Evolutionary conservation across 2,329 filamentous ascomycete genomes (phyloP), one percentile per base, ranked within the genome.

Genomic region (Pseudodiploospora longispora): DNA sequence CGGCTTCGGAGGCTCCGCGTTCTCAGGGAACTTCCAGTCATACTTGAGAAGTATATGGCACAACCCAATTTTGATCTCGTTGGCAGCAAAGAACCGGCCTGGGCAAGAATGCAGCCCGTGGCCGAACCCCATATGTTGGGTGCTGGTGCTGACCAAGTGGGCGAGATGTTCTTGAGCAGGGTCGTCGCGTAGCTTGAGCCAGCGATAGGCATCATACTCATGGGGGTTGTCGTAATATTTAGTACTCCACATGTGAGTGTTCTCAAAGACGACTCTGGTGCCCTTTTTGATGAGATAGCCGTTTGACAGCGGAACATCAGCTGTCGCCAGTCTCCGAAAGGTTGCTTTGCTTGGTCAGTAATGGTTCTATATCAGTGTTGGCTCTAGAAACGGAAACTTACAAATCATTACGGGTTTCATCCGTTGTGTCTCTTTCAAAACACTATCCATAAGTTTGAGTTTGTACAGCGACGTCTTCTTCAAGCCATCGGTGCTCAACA

Each of bases 101-200:
- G 65, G 65, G 45, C 65, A 68, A 2, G 65, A 59, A 44, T 65
- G 61, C 27, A 51, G 51, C 5, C 66, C 65, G 43, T 66, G 55
- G 2, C 66, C 65, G 41, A 67, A 69, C 7, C 48, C 52, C 7
- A 62, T 40, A 6, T 50, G 51, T 7, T 63, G 54, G 2, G 53
- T 46, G 4, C 47, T 54, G 4, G 58, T 59, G 10, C 54, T 57
- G 2, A 61, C 60, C 27, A 59, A 62, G 38, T 63, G 59, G 12
- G 54, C 50, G 3, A 52, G 27, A 19, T 46, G 33, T 10, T 48
- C 38, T 36, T 38, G 40, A 9, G 12, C 41, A 6, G 19, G 28
- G 5, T 42, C n/a, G 8, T 44, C 35, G 28, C 52, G 52, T 44
- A 50, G 44, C 9, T 39, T 40, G 5, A 50, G 38, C 38, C 50